phyloP scores from a whole-genome alignment of 306 rosid species.

The Hylodesmum podocarpum region DNA sequence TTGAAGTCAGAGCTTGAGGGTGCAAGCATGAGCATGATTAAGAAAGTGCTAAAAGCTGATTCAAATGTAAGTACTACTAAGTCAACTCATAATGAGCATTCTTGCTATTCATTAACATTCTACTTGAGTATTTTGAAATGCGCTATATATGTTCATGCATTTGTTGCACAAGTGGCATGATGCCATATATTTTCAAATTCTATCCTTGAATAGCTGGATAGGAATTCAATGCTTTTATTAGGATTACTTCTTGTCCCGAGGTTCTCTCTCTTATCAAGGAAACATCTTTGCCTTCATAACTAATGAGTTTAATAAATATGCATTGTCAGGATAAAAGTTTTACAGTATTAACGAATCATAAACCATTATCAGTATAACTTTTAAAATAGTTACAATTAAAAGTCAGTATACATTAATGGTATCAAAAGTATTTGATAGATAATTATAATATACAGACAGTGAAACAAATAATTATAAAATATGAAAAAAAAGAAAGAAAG shows the following conservation, averaged over 20 bases:
- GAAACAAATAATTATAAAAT: too few species aligned
- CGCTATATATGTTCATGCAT: too few species aligned
- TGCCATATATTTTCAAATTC: not conserved
- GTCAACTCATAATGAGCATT: not conserved
- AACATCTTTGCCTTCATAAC: not conserved
- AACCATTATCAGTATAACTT: not conserved
- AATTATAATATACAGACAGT: too few species aligned
- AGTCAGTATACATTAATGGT: too few species aligned
- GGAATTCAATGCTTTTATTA: not conserved
- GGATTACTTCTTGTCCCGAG: not conserved
- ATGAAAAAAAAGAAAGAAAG: too few species aligned
- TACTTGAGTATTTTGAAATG: not conserved
- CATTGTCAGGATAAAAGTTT: not conserved
- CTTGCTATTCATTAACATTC: not conserved
- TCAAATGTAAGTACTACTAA: conserved; percentile 38
- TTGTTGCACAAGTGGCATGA: not conserved
- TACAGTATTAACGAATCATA: not conserved
- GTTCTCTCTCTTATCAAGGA: not conserved
- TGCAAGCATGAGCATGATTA: conserved; percentile 32
- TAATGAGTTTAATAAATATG: not conserved
- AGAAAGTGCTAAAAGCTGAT: conserved; percentile 36
- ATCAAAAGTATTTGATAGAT: too few species aligned
- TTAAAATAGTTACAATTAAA: not conserved
- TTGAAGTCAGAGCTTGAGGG: conserved; percentile 29
- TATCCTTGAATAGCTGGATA: not conserved